These are phyloP conservation scores for Ophiostoma sp. DNA, from an alignment of 2,329 filamentous ascomycete species.

Conservation along the genomic window DNA sequence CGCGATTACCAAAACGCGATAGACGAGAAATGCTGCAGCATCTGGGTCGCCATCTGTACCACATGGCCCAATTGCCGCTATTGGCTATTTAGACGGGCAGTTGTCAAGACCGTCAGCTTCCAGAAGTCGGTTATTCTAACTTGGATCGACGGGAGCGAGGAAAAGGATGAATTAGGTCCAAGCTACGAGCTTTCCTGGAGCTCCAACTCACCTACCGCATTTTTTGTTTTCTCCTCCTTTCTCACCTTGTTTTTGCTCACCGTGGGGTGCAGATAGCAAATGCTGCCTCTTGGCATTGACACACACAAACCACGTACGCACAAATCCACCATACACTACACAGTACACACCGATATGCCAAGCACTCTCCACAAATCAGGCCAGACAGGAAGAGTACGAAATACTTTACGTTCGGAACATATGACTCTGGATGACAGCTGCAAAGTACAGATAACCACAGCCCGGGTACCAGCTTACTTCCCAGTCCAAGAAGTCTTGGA, in stretches of 20 bases:
- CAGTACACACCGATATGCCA: background rate
- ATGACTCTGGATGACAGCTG: background rate
- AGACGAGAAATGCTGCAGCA: background rate
- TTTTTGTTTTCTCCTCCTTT: background rate
- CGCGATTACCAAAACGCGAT: background rate
- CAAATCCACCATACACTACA: background rate
- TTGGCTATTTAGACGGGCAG: background rate
- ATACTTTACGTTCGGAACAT: background rate
- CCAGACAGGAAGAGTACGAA: background rate
- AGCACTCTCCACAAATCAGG: background rate
- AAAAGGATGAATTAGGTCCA: background rate
- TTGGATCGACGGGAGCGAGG: background rate
- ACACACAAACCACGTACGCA: background rate
- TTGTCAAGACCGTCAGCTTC: background rate
- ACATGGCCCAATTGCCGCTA: background rate
- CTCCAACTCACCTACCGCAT: background rate
- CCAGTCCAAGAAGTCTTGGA: background rate
- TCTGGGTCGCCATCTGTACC: background rate
- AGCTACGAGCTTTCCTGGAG: background rate
- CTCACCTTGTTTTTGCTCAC: background rate
- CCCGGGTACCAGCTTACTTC: background rate
- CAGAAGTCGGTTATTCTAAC: background rate
- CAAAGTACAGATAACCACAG: background rate
- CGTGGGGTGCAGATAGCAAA: constrained; percentile 3
- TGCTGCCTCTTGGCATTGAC: background rate